Evolutionary conservation across 495 filamentous ascomycete species (phyloP).

Genomic region (Elasticomyces elasticus): DNA sequence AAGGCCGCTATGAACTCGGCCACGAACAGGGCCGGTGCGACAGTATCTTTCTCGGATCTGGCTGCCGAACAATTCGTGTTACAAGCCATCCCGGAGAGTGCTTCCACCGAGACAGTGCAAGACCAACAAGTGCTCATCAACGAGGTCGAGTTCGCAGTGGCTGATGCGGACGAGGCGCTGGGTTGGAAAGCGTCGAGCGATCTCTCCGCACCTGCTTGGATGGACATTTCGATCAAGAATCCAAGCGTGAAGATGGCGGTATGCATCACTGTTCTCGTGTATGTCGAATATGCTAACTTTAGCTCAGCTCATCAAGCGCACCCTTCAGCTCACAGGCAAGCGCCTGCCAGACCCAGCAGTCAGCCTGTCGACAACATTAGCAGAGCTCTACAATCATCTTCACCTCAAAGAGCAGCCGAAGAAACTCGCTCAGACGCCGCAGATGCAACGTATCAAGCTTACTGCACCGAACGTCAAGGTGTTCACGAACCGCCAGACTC

Average conservation of each 20-base stretch:
- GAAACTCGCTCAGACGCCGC: conserved; percentile 39
- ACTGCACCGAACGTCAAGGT: conserved; percentile 62
- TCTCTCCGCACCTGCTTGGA: conserved; percentile 34
- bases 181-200: background rate
- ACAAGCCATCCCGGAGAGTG: background rate
- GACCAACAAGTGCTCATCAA: background rate
- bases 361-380: conserved; percentile 41
- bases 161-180: background rate
- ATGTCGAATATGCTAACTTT: conserved; percentile 1
- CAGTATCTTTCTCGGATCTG: background rate
- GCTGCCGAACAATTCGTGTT: background rate
- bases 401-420: conserved; percentile 49
- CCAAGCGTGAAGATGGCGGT: conserved; percentile 53
- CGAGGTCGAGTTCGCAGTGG: conserved; percentile 5
- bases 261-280: background rate
- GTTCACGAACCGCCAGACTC: conserved; percentile 47
- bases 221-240: conserved; percentile 45
- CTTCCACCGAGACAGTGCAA: conserved; percentile 1
- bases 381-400: conserved; percentile 45
- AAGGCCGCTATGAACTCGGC: conserved; percentile 1
- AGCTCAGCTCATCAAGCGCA: conserved; percentile 60
- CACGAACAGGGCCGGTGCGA: background rate
- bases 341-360: conserved; percentile 60
- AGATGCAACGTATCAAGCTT: conserved; percentile 33
- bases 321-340: conserved; percentile 66